A percentile compares a stretch with the other conserved stretches of the same genome.
These are phyloP conservation scores for Nematodospora valgi DNA, from an alignment of 805 yeast genomes.

Conservation along the genomic window DNA sequence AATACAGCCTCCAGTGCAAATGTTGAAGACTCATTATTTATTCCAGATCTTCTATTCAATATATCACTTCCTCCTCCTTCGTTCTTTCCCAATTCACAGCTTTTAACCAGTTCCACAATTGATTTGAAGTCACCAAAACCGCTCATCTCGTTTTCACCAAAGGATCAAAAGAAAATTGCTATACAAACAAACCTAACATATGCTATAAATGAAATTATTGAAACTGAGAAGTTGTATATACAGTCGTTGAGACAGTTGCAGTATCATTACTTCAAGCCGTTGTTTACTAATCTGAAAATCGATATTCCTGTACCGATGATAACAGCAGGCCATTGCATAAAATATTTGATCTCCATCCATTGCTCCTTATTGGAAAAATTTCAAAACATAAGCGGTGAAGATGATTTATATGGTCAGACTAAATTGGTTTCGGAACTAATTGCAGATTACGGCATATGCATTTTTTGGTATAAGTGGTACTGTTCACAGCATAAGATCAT, in stretches of 20 bases:
- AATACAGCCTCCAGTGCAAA: too few relatives aligned
- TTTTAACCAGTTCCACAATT: background rate
- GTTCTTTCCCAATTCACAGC: background rate
- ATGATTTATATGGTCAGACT: background rate
- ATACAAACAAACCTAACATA: slow-evolving; percentile 11
- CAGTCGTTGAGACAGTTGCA: slow-evolving; percentile 40
- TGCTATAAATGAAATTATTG: slow-evolving; percentile 44
- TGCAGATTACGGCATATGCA: slow-evolving; percentile 13
- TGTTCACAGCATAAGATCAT: slow-evolving; percentile 29
- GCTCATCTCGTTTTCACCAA: slow-evolving; percentile 17
- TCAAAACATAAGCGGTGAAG: background rate
- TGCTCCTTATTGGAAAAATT: slow-evolving; percentile 22
- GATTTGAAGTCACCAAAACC: slow-evolving; percentile 20
- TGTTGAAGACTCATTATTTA: too few relatives aligned
- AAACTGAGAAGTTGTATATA: slow-evolving; percentile 49
- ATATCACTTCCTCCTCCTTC: background rate
- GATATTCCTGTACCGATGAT: slow-evolving; percentile 26
- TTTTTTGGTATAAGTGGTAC: slow-evolving; percentile 18
- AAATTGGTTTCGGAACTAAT: slow-evolving; percentile 4
- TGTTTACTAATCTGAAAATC: slow-evolving; percentile 23
- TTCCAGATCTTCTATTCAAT: too few relatives aligned
- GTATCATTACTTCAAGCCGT: slow-evolving; percentile 41
- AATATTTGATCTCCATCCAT: slow-evolving; percentile 20
- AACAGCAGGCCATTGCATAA: slow-evolving; percentile 7
- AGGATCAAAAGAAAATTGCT: background rate